Base-by-base conservation (phyloP, 345 rosid species). In the Salix arbutifolia region DNA sequence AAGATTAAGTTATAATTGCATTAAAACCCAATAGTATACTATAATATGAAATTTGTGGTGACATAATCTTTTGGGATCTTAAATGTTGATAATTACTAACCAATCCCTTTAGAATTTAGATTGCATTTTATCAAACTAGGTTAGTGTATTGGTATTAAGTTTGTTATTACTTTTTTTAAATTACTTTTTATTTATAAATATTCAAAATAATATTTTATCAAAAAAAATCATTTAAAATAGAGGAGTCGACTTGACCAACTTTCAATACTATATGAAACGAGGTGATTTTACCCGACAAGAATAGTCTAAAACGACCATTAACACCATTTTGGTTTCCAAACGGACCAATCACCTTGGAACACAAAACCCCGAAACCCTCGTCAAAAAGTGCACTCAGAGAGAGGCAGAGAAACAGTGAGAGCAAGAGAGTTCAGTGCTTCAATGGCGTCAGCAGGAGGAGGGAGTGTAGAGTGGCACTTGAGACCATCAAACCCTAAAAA, bases 401-500 rank as follows among this genome's bases (percentile, higher is more conserved):
- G n/a, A 53, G n/a, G 3, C 8, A 30, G 67, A 31, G 67, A 65
- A 58, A 11, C 64, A 16, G 23, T 58, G 38, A 30, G 37, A 31
- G 14, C 13, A 1, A 56, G 62, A 8, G 8, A 17, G 13, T 28
- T 74, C 64, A 8, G 56, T 12, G 37, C 33, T 73, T 25, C 18
- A 31, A 89, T 91, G 97, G 89, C 87, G 42, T 80, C 91, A 1
- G 83, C 44, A 26, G 83, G 75, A 69, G 75, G 89, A 58, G 94
- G 88, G 61, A 87, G 89, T 37, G 98, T 91, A 56, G 99, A 96
- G 83, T 93, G 99, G 99, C 99, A 92, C 69, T 90, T 91, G 46
- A 88, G 99, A 72, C 97, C 99, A 13, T 91, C 89, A 25, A 92
- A 92, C 87, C 95, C 97, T 77, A 96, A 92, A 87, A 96, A 92